These are phyloP conservation scores for Phytophthora fragariae DNA, from an alignment of 352 stramenopile genomes.

Conservation along the genomic window DNA sequence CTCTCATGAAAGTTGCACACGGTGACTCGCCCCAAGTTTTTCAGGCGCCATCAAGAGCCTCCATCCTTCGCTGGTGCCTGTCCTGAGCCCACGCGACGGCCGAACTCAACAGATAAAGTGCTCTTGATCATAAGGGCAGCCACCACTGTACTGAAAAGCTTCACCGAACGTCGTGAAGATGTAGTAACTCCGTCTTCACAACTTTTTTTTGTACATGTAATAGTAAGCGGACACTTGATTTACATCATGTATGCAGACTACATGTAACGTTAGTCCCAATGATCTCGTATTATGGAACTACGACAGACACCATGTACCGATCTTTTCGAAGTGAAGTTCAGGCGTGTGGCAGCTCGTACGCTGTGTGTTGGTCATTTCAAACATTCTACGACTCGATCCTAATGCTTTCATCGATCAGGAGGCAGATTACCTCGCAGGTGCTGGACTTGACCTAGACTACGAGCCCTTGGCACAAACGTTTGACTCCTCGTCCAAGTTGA, in stretches of 20 bases:
- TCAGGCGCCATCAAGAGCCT: background rate
- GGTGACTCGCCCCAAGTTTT: background rate
- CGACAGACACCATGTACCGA: background rate
- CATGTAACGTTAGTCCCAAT: background rate
- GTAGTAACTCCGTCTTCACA: no score
- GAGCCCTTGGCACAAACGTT: background rate
- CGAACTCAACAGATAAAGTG: background rate
- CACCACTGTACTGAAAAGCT: constrained; percentile 11
- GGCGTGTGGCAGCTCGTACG: background rate
- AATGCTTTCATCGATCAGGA: background rate
- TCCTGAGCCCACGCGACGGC: background rate
- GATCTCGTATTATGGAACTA: background rate
- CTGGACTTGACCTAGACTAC: constrained; percentile 11
- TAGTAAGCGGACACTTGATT: background rate
- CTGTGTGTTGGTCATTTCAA: background rate
- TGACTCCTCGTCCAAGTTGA: background rate
- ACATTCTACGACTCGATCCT: background rate
- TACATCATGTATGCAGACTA: background rate
- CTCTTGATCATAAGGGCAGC: constrained; percentile 3
- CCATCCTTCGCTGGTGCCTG: constrained; percentile 8
- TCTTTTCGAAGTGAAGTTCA: background rate
- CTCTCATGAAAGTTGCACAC: constrained; percentile 12
- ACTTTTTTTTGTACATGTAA: background rate
- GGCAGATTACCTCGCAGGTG: background rate
- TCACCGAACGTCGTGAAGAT: background rate